Evolutionary conservation across 2,329 filamentous ascomycete species (phyloP), one percentile per base, ranked within the genome.

Genomic region (Xylaria sp.): DNA sequence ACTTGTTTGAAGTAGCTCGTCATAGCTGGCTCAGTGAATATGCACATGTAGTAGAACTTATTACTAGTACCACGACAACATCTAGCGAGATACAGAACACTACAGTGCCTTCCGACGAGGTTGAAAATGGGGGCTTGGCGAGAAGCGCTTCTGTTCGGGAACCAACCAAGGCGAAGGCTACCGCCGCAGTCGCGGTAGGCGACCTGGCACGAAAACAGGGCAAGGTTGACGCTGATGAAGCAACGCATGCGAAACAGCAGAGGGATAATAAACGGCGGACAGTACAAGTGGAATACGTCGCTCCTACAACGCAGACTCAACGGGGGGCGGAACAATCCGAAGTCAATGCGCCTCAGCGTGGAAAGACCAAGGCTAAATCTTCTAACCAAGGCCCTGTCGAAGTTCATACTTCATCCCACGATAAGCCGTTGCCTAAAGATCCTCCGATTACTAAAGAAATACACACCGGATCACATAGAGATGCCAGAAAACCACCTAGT

Each of bases 1-100:
- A 99, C 78, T 83, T 99, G 53, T 99, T 99, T 76, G 96, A 99
- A 79, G 96, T 99, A 50, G 96, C 96, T 55, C 90, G 96, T 60
- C 96, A 99, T 81, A 99, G 96, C 82, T 99, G 96, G 96, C 83
- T 99, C 72, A 97, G 92, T 81, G 96, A 98, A 78, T 99, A 96
- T 78, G 92, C 94, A n/a, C 93, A 97, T 78, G 91, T 98, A 57
- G 95, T 99, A 57, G 93, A 94, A 76, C 94, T 97, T 79, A 97
- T 99, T 77, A 98, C 96, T 25, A 98, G 96, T 81, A 95, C 91
- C 77, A 97, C 94, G 4, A 97, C 95, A 9, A 93, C 92, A 60
- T 90, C 93, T 12, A 89, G 88, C 58, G 94, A 98, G 74, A 94
- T 97, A 73, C 90, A 93, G 73, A 93, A 93, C 73, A 90, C 92